Conservation (phyloP, 1,284 basidiomycete species). For the Coniferiporia sulphurascens region DNA sequence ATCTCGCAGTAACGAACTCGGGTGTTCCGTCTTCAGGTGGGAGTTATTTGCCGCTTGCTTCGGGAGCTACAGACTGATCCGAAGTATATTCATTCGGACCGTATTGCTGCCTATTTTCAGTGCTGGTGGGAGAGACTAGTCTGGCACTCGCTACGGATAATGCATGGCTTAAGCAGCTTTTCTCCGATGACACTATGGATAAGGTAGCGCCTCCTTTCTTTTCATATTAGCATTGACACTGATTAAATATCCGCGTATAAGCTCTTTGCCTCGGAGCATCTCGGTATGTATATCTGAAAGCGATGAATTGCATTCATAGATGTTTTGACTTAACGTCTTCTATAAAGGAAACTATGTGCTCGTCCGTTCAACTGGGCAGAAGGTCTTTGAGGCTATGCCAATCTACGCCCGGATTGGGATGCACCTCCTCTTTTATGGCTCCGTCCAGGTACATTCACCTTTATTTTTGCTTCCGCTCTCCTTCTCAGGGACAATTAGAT, state of each 20-base stretch:
- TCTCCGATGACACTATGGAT: constrained; percentile 10
- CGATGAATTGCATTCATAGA: background rate
- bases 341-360: constrained; percentile 35
- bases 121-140: constrained; percentile 15
- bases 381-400: constrained; percentile 47
- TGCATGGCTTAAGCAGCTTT: constrained; percentile 13
- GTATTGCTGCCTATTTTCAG: background rate
- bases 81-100: background rate
- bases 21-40: constrained; percentile 4
- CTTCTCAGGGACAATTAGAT: constrained; percentile 21
- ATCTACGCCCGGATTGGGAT: constrained; percentile 38
- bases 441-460: constrained; percentile 12
- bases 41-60: background rate
- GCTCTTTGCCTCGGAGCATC: constrained; percentile 16
- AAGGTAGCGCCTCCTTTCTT: background rate
- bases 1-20: constrained; percentile 11
- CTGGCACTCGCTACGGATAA: constrained; percentile 2
- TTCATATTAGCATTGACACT: background rate
- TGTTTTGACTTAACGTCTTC: background rate
- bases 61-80: too few relatives aligned
- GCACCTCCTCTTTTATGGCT: constrained; percentile 40
- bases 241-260: background rate
- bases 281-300: background rate
- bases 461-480: background rate
- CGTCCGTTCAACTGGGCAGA: constrained; percentile 37